Evolutionary conservation across 805 yeast species (phyloP).

Genomic region (Starmerella bombicola): DNA sequence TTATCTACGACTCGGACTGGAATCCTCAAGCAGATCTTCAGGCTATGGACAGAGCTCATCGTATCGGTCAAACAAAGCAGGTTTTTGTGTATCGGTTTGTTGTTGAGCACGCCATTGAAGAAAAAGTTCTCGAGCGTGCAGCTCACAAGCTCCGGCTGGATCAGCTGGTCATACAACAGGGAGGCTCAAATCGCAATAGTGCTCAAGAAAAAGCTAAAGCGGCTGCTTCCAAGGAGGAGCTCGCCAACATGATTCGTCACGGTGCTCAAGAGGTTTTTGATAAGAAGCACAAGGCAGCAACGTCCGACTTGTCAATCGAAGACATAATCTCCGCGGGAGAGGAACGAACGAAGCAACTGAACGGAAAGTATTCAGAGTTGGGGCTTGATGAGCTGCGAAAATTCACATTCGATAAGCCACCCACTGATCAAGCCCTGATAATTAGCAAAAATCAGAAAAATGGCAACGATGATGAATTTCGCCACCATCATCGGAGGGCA

Average conservation of each 20-base stretch:
- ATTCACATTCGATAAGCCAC: slow-evolving; percentile 57
- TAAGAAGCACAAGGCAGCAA: slow-evolving; percentile 25
- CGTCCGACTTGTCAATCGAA: slow-evolving; percentile 49
- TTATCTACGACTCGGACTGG: slow-evolving; percentile 90
- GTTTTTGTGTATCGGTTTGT: slow-evolving; percentile 84
- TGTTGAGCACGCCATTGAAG: slow-evolving; percentile 93
- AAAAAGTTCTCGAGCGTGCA: slow-evolving; percentile 88
- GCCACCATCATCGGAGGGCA: slow-evolving; percentile 35
- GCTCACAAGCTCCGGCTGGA: slow-evolving; percentile 87
- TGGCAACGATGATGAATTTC: slow-evolving; percentile 19
- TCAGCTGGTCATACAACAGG: slow-evolving; percentile 86
- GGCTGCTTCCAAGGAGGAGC: slow-evolving; percentile 54
- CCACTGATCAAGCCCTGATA: slow-evolving; percentile 13
- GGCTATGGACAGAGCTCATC: slow-evolving; percentile 96
- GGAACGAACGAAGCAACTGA: slow-evolving; percentile 63
- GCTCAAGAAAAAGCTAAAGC: slow-evolving; percentile 22
- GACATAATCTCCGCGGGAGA: slow-evolving; percentile 69
- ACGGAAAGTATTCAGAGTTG: slow-evolving; percentile 66
- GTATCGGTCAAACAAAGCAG: slow-evolving; percentile 94
- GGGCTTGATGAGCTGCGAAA: slow-evolving; percentile 91
- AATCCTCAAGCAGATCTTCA: slow-evolving; percentile 96
- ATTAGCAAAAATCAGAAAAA: slow-evolving; percentile 6
- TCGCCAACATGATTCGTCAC: slow-evolving; percentile 88
- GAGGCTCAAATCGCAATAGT: slow-evolving; percentile 36
- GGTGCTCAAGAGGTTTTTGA: slow-evolving; percentile 88